Evolutionary conservation across 1,284 basidiomycete genomes (phyloP).

Genomic region (Heliocybe sulcata): DNA sequence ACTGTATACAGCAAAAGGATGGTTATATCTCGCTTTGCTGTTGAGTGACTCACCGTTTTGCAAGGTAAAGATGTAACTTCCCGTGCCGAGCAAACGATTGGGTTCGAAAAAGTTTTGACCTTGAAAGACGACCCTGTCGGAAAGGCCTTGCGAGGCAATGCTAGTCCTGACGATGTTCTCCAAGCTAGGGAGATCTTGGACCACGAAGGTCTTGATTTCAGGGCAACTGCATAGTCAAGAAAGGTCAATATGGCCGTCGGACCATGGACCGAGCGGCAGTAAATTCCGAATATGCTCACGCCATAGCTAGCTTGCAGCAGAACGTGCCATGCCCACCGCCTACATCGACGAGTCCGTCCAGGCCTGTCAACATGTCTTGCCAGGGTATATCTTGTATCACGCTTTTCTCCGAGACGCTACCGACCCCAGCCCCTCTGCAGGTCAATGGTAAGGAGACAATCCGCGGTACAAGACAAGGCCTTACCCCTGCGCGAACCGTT

Average conservation of each 20-base stretch:
- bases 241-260: not conserved
- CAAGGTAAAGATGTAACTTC: not conserved
- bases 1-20: not conserved
- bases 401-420: not conserved
- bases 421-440: not conserved
- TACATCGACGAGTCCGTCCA: not conserved
- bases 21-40: not conserved
- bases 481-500: not conserved
- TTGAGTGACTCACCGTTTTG: not conserved
- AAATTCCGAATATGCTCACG: not conserved
- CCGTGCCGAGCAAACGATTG: not conserved
- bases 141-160: not conserved
- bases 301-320: not conserved
- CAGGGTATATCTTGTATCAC: not conserved
- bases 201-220: not conserved
- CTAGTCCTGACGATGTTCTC: not conserved
- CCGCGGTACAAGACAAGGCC: no score
- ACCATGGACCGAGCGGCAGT: no score
- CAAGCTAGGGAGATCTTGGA: not conserved
- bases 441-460: not conserved
- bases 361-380: not conserved
- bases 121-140: not conserved
- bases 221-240: not conserved
- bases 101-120: not conserved
- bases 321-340: not conserved